Conservation (phyloP, 768 basidiomycete genomes). For the Amanita rimosa region DNA sequence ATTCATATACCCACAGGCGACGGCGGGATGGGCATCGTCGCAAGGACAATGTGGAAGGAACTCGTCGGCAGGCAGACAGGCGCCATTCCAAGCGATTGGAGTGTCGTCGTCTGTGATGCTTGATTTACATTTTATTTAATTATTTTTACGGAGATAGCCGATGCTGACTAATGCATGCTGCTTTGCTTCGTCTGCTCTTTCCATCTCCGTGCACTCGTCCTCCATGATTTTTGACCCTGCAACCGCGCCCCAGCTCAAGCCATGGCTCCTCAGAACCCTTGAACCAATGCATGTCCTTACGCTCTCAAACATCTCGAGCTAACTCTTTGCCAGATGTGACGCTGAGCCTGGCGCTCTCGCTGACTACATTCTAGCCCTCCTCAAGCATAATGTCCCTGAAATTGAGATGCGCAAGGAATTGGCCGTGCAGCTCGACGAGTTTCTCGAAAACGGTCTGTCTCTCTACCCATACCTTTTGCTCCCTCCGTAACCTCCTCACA, state of each 20-base stretch:
- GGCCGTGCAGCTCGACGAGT: slow-evolving; percentile 72
- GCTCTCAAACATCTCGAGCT: slow-evolving; percentile 7
- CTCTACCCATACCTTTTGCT: slow-evolving; percentile 3
- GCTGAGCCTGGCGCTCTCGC: slow-evolving; percentile 90
- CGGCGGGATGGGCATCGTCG: slow-evolving; percentile 76
- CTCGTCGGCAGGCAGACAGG: slow-evolving; percentile 80
- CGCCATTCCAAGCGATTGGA: slow-evolving; percentile 70
- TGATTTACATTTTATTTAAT: slow-evolving; percentile 1
- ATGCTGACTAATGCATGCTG: slow-evolving; percentile 2
- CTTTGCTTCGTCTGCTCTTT: neutral
- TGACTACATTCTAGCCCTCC: slow-evolving; percentile 87
- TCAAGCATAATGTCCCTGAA: slow-evolving; percentile 84
- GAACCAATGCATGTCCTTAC: slow-evolving; percentile 70
- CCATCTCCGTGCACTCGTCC: neutral
- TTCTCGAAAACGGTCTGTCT: slow-evolving; percentile 76
- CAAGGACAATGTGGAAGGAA: slow-evolving; percentile 56
- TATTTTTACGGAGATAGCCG: slow-evolving; percentile 2
- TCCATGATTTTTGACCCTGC: slow-evolving; percentile 60
- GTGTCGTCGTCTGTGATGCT: slow-evolving; percentile 32
- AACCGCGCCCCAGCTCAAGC: slow-evolving; percentile 58
- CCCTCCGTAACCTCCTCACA: slow-evolving; percentile 12
- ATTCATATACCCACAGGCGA: slow-evolving; percentile 51
- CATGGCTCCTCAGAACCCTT: slow-evolving; percentile 81
- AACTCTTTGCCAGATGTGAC: slow-evolving; percentile 60
- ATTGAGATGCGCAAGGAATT: slow-evolving; percentile 75